phyloP scores from a whole-genome alignment of 768 basidiomycete genomes.

The Trametes maxima region DNA sequence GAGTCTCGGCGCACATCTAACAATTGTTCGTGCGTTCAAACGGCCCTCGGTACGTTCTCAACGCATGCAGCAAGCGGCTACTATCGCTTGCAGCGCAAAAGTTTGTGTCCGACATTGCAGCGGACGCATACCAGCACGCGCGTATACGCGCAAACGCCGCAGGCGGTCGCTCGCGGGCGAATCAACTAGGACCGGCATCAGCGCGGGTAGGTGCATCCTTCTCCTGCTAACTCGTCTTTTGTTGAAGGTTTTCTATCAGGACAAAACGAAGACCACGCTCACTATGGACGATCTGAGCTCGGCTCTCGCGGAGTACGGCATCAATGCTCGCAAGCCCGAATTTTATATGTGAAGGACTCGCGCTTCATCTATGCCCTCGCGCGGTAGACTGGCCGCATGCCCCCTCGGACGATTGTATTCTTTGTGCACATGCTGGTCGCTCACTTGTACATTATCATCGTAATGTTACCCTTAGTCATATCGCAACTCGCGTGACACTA shows the following conservation, averaged over 20 bases:
- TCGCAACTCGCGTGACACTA: background rate
- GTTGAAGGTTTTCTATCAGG: constrained; percentile 44
- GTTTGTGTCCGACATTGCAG: constrained; percentile 94
- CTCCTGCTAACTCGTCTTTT: background rate
- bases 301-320: constrained; percentile 94
- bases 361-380: background rate
- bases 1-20: constrained; percentile 33
- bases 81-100: constrained; percentile 96
- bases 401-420: constrained; percentile 14
- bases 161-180: constrained; percentile 68
- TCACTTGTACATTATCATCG: constrained; percentile 21
- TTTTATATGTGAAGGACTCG: constrained; percentile 67
- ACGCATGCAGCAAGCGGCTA: constrained; percentile 75
- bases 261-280: constrained; percentile 89
- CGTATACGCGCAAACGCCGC: constrained; percentile 90
- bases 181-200: constrained; percentile 61
- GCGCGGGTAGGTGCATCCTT: constrained; percentile 53
- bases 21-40: background rate
- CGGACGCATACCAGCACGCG: constrained; percentile 97
- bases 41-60: background rate
- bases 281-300: constrained; percentile 97
- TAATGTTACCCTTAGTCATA: constrained; percentile 15
- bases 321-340: constrained; percentile 91
- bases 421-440: constrained; percentile 1
- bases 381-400: background rate